Evolutionary conservation across 306 rosid species (phyloP).

Genomic region (Delonix regia): DNA sequence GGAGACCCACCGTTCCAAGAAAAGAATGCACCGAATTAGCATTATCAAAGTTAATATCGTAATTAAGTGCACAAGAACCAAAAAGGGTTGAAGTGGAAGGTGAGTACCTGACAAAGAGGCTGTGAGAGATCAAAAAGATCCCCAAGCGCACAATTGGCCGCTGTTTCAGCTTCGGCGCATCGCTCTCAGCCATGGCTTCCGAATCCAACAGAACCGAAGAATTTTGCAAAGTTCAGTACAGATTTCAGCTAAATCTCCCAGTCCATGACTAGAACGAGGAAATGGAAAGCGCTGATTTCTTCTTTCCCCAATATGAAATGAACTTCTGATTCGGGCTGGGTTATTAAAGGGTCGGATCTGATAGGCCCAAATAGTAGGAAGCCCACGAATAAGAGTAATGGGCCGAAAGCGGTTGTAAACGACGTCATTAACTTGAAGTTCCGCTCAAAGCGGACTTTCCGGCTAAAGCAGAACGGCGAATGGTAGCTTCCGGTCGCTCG

Average conservation of each 20-base stretch:
- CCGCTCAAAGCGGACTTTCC: background rate
- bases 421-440: background rate
- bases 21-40: background rate
- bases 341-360: background rate
- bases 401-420: background rate
- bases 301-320: background rate
- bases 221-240: background rate
- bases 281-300: too few relatives aligned
- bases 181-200: conserved; percentile 44
- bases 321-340: background rate
- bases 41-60: background rate
- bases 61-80: background rate
- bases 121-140: conserved; percentile 73
- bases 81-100: background rate
- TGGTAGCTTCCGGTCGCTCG: background rate
- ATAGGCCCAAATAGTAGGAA: background rate
- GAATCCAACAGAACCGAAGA: background rate
- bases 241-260: background rate
- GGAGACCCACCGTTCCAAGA: background rate
- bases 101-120: conserved; percentile 66
- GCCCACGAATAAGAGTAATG: background rate
- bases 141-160: conserved; percentile 78
- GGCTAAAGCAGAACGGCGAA: background rate
- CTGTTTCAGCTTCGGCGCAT: conserved; percentile 41
- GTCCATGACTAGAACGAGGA: background rate